These are phyloP conservation scores for Diaporthe citriasiana DNA, from an alignment of 2,329 filamentous ascomycete species.

Conservation along the genomic window DNA sequence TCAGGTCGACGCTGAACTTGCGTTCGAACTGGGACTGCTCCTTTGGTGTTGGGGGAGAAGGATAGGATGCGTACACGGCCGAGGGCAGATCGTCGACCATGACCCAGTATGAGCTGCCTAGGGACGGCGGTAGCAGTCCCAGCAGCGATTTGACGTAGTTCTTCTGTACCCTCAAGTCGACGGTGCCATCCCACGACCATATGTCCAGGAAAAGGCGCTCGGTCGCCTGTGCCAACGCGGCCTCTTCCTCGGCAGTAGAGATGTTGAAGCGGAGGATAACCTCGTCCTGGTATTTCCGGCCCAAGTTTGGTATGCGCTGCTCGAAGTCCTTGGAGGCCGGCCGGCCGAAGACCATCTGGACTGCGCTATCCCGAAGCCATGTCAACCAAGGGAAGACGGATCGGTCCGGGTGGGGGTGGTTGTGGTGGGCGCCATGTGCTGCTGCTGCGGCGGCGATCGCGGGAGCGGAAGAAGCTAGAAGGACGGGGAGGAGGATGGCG, in stretches of 20 bases:
- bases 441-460: constrained; percentile 33
- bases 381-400: constrained; percentile 63
- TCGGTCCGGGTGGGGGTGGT: constrained; percentile 37
- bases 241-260: constrained; percentile 75
- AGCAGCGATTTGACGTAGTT: constrained; percentile 84
- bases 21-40: constrained; percentile 44
- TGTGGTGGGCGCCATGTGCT: constrained; percentile 42
- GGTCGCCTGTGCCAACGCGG: constrained; percentile 79
- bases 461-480: constrained; percentile 22
- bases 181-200: constrained; percentile 81
- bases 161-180: constrained; percentile 85
- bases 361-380: constrained; percentile 64
- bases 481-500: constrained; percentile 35
- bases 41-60: constrained; percentile 55
- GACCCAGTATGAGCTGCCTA: constrained; percentile 79
- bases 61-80: constrained; percentile 83
- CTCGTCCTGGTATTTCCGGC: constrained; percentile 76
- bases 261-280: constrained; percentile 93
- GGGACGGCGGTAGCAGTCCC: constrained; percentile 79
- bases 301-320: constrained; percentile 47
- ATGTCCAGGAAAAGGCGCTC: constrained; percentile 87
- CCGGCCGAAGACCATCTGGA: constrained; percentile 65
- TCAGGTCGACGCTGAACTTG: constrained; percentile 49
- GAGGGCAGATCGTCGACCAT: constrained; percentile 86
- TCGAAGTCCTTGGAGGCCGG: constrained; percentile 53